These are phyloP conservation scores for Lactifluus rugatus DNA, from an alignment of 768 basidiomycete species.

Conservation along the genomic window DNA sequence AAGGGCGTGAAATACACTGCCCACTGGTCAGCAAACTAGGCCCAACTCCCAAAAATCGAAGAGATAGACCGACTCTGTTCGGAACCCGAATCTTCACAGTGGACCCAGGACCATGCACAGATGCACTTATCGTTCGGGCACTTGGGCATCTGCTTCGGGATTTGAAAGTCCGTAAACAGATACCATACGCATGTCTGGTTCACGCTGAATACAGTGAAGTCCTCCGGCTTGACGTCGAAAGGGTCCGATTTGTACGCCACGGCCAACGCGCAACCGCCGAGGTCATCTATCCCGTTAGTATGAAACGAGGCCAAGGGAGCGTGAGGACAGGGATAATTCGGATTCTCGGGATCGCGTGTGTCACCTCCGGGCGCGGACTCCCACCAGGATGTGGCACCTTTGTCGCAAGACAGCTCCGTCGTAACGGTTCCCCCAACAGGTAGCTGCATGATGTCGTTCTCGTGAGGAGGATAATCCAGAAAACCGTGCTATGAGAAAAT, in stretches of 20 bases:
- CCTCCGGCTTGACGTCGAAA: slow-evolving; percentile 30
- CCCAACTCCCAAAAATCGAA: too few species aligned
- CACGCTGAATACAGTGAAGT: slow-evolving; percentile 35
- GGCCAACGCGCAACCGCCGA: slow-evolving; percentile 32
- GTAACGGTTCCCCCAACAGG: slow-evolving; percentile 23
- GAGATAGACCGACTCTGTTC: slow-evolving; percentile 27
- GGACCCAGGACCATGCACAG: slow-evolving; percentile 37
- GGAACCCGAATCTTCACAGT: slow-evolving; percentile 27
- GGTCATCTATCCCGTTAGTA: slow-evolving; percentile 26
- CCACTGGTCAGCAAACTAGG: not conserved
- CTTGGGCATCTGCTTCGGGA: slow-evolving; percentile 35
- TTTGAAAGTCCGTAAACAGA: slow-evolving; percentile 31
- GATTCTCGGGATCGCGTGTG: slow-evolving; percentile 12
- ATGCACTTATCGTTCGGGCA: slow-evolving; percentile 36
- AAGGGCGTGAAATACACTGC: slow-evolving; percentile 33
- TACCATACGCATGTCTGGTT: slow-evolving; percentile 37
- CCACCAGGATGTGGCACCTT: slow-evolving; percentile 25
- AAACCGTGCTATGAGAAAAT: slow-evolving; percentile 24
- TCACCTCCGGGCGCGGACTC: slow-evolving; percentile 22
- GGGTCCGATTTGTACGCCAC: slow-evolving; percentile 37
- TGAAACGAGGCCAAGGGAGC: slow-evolving; percentile 22
- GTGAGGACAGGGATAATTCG: slow-evolving; percentile 23
- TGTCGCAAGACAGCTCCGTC: slow-evolving; percentile 27
- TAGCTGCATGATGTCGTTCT: slow-evolving; percentile 26
- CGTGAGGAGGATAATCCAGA: slow-evolving; percentile 26